These are phyloP conservation scores for Amylocystis lapponica DNA, from an alignment of 768 basidiomycete genomes.

Conservation along the genomic window DNA sequence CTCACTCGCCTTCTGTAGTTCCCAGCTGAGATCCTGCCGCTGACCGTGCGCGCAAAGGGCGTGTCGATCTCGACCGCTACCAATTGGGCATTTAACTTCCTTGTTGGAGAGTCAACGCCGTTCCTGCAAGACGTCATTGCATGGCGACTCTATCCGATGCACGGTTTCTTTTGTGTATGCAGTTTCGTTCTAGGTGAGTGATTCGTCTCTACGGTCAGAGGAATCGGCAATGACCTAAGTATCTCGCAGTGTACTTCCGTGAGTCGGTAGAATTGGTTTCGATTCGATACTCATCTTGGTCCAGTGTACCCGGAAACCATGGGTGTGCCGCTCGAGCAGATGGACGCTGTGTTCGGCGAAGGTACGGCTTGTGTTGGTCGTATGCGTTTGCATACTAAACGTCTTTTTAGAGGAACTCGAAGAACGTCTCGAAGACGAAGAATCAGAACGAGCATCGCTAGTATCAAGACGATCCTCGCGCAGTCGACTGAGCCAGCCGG, in stretches of 20 bases:
- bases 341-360: slow-evolving; percentile 89
- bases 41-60: slow-evolving; percentile 89
- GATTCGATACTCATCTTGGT: too few relatives aligned
- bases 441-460: slow-evolving; percentile 56
- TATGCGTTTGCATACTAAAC: too few relatives aligned
- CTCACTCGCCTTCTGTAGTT: slow-evolving; percentile 23
- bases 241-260: slow-evolving; percentile 65
- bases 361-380: slow-evolving; percentile 34
- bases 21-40: slow-evolving; percentile 70
- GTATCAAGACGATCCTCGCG: slow-evolving; percentile 31
- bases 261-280: too few relatives aligned
- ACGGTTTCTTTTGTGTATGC: slow-evolving; percentile 85
- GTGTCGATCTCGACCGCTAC: slow-evolving; percentile 92
- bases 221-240: too few relatives aligned
- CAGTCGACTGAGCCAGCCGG: slow-evolving; percentile 28
- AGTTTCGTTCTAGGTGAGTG: slow-evolving; percentile 75
- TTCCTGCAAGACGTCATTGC: slow-evolving; percentile 79
- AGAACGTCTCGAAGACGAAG: slow-evolving; percentile 56
- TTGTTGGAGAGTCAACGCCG: slow-evolving; percentile 86
- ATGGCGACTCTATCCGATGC: slow-evolving; percentile 95
- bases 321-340: slow-evolving; percentile 84
- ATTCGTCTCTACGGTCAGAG: too few relatives aligned
- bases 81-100: slow-evolving; percentile 79
- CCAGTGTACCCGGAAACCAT: slow-evolving; percentile 84
- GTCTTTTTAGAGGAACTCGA: slow-evolving; percentile 38